These are phyloP conservation scores for Sordariomycetes sp. DNA, from an alignment of 2,329 filamentous ascomycete species.

Conservation along the genomic window DNA sequence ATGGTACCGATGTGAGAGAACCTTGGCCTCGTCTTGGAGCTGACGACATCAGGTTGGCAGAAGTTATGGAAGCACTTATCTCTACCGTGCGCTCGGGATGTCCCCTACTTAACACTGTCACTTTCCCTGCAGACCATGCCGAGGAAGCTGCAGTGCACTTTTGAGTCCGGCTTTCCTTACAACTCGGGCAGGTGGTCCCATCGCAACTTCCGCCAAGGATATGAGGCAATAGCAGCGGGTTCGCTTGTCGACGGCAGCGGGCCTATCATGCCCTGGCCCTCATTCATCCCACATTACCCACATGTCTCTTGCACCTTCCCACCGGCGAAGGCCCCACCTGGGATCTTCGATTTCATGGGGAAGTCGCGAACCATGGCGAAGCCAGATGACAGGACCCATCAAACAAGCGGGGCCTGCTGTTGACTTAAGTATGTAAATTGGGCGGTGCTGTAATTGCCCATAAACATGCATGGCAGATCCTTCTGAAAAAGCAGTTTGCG, in stretches of 20 bases:
- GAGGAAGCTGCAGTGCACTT: neutral
- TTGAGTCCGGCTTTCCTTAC: neutral
- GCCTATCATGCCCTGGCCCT: neutral
- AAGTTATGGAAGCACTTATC: no score
- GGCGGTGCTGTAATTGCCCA: no score
- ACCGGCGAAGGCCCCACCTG: neutral
- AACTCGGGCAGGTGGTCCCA: neutral
- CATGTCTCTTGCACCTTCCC: neutral
- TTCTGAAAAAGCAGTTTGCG: no score
- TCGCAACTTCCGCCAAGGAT: neutral
- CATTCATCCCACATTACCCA: neutral
- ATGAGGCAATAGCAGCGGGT: neutral
- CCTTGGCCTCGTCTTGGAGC: no score
- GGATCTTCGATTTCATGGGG: no score
- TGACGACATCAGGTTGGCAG: no score
- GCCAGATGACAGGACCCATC: no score
- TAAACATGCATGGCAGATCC: no score
- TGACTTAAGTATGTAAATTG: no score
- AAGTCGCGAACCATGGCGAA: no score
- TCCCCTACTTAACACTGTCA: neutral
- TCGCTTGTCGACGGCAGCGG: neutral
- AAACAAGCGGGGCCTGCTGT: no score
- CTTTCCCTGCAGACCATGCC: neutral
- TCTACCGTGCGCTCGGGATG: neutral
- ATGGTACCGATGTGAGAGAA: no score